These are phyloP conservation scores for Annona cherimola DNA, from an alignment of 164 flowering plant genomes.

Conservation along the genomic window DNA sequence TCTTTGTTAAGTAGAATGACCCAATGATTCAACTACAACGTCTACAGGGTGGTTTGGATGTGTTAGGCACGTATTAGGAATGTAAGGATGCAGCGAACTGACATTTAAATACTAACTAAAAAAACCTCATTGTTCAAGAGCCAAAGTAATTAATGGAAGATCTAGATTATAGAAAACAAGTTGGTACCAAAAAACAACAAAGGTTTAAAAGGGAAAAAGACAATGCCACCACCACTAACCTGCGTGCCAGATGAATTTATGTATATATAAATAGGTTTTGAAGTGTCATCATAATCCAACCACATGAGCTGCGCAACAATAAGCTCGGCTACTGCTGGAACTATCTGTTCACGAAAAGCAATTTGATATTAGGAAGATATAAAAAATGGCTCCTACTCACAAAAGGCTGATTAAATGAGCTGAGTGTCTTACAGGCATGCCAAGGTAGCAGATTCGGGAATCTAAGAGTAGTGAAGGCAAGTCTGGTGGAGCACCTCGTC, in stretches of 20 bases:
- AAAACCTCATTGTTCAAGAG: no score
- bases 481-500: conserved; percentile 82
- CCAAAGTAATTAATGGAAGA: no score
- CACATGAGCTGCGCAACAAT: conserved; percentile 84
- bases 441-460: conserved; percentile 73
- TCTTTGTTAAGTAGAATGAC: no score
- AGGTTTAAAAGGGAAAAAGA: background rate
- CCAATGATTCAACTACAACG: no score
- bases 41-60: no score
- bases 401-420: background rate
- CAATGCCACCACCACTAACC: conserved; percentile 33
- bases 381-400: background rate
- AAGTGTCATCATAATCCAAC: conserved; percentile 61
- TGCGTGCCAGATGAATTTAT: conserved; percentile 90
- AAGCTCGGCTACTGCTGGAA: conserved; percentile 89
- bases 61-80: no score
- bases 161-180: background rate
- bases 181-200: background rate
- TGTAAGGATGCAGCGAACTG: no score
- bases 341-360: conserved; percentile 48
- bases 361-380: background rate
- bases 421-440: conserved; percentile 75
- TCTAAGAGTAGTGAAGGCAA: conserved; percentile 86
- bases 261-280: conserved; percentile 84
- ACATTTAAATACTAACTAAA: no score